Conservation (phyloP, 768 basidiomycete species). For the Macrolepiota albuminosa region DNA sequence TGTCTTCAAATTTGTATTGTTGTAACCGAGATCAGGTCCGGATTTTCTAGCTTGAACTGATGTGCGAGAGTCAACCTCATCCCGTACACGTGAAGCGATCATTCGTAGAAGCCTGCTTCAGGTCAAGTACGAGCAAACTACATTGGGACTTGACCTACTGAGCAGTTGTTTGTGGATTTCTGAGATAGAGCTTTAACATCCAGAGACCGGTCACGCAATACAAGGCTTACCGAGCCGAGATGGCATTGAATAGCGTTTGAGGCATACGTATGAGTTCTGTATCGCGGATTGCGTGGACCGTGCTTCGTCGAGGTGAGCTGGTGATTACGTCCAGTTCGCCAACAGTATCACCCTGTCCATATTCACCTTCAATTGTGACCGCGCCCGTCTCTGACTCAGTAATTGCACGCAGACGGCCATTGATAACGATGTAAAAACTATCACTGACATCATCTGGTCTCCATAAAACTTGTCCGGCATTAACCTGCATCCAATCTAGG, state of each 20-base stretch:
- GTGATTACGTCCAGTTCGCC: conserved; percentile 98
- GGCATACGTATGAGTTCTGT: conserved; percentile 97
- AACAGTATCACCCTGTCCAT: conserved; percentile 95
- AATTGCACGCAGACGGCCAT: conserved; percentile 91
- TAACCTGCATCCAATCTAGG: conserved; percentile 97
- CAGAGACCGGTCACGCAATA: neutral
- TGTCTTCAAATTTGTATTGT: conserved; percentile 88
- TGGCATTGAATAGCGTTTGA: conserved; percentile 95
- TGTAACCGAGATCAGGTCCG: conserved; percentile 60
- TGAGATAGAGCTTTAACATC: conserved; percentile 19
- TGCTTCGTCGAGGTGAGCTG: conserved; percentile 78
- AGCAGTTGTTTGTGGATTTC: conserved; percentile 82
- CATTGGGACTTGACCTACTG: conserved; percentile 45
- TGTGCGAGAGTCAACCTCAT: conserved; percentile 67
- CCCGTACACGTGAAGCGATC: conserved; percentile 89
- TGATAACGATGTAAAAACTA: conserved; percentile 97
- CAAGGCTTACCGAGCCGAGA: conserved; percentile 66
- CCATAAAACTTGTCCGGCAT: conserved; percentile 93
- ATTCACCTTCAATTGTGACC: conserved; percentile 84
- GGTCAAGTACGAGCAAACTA: neutral
- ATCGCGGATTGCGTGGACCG: conserved; percentile 96
- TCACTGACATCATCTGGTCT: conserved; percentile 86
- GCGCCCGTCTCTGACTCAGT: conserved; percentile 72
- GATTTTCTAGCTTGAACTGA: conserved; percentile 45
- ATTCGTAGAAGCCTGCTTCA: conserved; percentile 63